Conservation (phyloP, 306 rosid species). For the Geum urbanum region DNA sequence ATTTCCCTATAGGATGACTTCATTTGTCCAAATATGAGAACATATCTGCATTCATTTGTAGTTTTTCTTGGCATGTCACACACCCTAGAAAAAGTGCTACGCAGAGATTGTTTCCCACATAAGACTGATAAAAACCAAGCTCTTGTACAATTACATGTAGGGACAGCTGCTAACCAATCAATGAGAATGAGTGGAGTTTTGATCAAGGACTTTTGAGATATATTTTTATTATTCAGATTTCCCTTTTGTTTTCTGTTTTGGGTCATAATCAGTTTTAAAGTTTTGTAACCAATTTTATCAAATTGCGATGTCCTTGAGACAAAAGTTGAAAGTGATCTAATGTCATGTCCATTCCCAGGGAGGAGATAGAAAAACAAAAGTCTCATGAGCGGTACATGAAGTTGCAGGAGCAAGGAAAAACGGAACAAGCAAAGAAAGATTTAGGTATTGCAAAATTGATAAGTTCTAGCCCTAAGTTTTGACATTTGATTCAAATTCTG, state of each 20-base stretch:
- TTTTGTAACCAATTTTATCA: background rate
- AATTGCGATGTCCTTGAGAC: background rate
- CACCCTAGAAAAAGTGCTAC: no score
- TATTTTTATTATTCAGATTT: background rate
- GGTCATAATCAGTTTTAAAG: no score
- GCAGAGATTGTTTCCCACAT: no score
- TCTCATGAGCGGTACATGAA: conserved; percentile 92
- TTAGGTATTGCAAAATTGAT: conserved; percentile 50
- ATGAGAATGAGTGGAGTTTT: background rate
- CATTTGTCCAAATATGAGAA: background rate
- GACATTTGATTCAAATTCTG: background rate
- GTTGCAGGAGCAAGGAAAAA: conserved; percentile 92
- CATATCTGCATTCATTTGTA: no score
- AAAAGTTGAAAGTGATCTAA: background rate
- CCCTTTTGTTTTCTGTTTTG: no score
- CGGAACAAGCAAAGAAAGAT: conserved; percentile 90
- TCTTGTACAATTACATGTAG: background rate
- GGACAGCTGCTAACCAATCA: background rate
- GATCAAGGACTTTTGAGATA: no score
- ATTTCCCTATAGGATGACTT: no score
- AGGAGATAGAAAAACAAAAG: conserved; percentile 89
- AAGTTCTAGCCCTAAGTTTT: background rate
- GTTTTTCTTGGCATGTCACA: no score
- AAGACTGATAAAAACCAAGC: no score
- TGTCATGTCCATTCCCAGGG: conserved; percentile 43